Conservation (phyloP, 2,329 filamentous ascomycete species). For the Calonectria montana region DNA sequence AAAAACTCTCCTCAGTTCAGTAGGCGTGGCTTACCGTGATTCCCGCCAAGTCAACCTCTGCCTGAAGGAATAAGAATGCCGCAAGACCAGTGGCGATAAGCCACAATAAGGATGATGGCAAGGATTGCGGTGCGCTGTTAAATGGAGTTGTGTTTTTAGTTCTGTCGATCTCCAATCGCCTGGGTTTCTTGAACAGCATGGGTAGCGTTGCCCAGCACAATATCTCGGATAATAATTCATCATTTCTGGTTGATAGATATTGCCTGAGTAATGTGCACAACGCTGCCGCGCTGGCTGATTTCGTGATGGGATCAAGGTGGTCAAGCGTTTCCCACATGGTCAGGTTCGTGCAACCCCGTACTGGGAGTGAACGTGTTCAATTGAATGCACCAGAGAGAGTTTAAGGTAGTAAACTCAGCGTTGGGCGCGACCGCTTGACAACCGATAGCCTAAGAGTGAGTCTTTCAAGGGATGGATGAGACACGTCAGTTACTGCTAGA, state of each 20-base stretch:
- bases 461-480: neutral
- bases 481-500: neutral
- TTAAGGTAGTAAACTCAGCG: neutral
- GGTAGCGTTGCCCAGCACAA: neutral
- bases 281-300: neutral
- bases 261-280: neutral
- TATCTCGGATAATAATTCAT: neutral
- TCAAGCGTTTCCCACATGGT: neutral
- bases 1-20: neutral
- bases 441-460: neutral
- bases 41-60: neutral
- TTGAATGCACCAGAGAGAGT: neutral
- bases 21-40: neutral
- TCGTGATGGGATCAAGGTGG: neutral
- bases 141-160: neutral
- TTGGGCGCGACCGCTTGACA: neutral
- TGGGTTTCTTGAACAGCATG: neutral
- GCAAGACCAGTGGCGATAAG: neutral
- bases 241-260: neutral
- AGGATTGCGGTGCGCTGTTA: neutral
- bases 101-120: neutral
- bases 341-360: neutral
- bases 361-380: neutral
- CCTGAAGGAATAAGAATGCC: neutral
- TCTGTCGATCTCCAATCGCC: too few relatives aligned